Conservation (phyloP, 257 asterid species). For the Orobanche coerulescens region DNA sequence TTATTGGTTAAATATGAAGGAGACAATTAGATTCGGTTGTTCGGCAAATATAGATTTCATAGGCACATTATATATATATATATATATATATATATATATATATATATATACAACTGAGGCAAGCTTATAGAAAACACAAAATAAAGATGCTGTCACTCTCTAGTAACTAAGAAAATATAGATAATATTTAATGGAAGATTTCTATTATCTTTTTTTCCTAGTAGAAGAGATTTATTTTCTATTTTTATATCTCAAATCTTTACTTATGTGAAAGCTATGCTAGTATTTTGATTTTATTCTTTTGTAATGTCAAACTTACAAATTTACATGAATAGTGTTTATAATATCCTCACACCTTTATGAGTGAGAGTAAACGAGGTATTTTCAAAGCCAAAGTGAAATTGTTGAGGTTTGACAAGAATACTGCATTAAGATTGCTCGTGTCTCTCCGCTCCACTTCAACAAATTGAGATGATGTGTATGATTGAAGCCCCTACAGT, state of each 20-base stretch:
- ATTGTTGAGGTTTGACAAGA: background rate
- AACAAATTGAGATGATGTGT: background rate
- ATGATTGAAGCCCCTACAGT: background rate
- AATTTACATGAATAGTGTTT: constrained; percentile 2
- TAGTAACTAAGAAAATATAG: background rate
- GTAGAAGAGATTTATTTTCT: no score
- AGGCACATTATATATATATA: no score
- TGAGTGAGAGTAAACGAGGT: background rate
- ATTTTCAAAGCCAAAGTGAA: background rate
- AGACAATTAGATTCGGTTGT: no score
- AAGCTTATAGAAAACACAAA: no score
- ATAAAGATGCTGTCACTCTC: no score
- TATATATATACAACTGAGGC: no score
- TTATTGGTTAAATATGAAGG: no score
- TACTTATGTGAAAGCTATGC: background rate
- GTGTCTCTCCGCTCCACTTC: background rate
- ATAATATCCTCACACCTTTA: background rate
- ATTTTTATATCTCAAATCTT: no score
- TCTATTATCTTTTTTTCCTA: no score
- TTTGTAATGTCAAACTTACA: background rate
- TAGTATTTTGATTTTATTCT: background rate
- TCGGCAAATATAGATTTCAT: no score
- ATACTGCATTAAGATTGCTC: constrained; percentile 11
- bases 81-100: no score
- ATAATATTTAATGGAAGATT: no score